Conservation (phyloP, 345 rosid species). For the Aquilaria yunnanensis region DNA sequence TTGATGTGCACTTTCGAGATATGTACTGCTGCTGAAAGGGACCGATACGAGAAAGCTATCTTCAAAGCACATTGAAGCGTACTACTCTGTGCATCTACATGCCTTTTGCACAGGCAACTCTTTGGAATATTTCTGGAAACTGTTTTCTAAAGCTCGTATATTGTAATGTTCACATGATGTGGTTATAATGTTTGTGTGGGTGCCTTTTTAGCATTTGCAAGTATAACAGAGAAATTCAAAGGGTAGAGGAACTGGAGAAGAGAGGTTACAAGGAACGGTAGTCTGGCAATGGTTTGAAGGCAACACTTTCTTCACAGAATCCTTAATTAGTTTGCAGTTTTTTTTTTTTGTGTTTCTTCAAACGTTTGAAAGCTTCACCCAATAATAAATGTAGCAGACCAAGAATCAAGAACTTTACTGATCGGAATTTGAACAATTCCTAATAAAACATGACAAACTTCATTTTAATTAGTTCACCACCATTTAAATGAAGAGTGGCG, state of each 20-base stretch:
- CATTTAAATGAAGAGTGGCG: conserved; percentile 18
- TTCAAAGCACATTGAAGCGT: conserved; percentile 87
- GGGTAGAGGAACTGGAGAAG: conserved; percentile 76
- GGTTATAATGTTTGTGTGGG: conserved; percentile 36
- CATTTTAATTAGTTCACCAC: no score
- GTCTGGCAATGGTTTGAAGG: neutral
- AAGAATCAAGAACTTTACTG: no score
- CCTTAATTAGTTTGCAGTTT: no score
- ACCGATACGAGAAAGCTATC: conserved; percentile 62
- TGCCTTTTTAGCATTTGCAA: conserved; percentile 72
- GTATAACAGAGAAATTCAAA: conserved; percentile 62
- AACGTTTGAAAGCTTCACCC: no score
- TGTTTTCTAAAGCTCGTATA: no score
- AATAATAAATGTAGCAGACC: no score
- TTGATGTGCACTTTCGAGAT: conserved; percentile 51
- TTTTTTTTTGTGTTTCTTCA: no score
- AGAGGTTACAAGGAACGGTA: conserved; percentile 51
- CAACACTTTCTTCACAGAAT: no score
- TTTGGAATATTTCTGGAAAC: neutral
- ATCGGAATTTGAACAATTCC: no score
- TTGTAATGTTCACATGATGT: neutral
- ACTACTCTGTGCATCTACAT: conserved; percentile 65
- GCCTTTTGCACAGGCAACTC: conserved; percentile 77
- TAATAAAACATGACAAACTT: no score
- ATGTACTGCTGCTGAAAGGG: conserved; percentile 70